Conservation (phyloP, 306 rosid species). For the Sechiopsis laciniata region DNA sequence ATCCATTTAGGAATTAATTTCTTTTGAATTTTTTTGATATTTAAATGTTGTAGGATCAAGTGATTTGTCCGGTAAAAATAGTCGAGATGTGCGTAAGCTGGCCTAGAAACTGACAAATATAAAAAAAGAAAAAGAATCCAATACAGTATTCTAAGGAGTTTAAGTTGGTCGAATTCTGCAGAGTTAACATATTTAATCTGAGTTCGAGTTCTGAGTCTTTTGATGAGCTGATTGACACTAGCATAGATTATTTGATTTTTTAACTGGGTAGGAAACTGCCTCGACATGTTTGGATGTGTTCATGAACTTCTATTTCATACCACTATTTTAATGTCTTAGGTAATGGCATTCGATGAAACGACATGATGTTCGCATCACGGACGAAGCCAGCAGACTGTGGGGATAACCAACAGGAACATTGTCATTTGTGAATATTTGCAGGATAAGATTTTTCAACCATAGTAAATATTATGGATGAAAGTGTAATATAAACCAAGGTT, state of each 20-base stretch:
- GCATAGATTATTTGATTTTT: constrained; percentile 9
- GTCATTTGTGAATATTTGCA: constrained; percentile 22
- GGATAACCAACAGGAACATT: background rate
- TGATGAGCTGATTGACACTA: background rate
- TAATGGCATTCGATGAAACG: constrained; percentile 82
- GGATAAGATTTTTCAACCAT: constrained; percentile 13
- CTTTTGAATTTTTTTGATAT: too few relatives aligned
- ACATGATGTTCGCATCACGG: constrained; percentile 38
- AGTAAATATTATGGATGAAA: constrained; percentile 18
- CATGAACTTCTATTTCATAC: background rate
- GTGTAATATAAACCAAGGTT: constrained; percentile 16
- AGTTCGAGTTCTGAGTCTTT: background rate
- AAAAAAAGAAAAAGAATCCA: background rate
- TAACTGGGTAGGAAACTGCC: background rate
- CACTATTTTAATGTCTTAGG: constrained; percentile 39
- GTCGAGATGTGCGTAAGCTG: too few relatives aligned
- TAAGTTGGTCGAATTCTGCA: background rate
- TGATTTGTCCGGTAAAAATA: too few relatives aligned
- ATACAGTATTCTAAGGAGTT: background rate
- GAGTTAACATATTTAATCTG: background rate
- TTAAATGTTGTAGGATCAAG: too few relatives aligned
- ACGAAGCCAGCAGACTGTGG: constrained; percentile 33
- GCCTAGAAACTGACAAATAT: too few relatives aligned
- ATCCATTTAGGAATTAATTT: too few relatives aligned
- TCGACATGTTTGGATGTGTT: background rate